phyloP scores from a whole-genome alignment of 2,329 filamentous ascomycete species.

The Xylaria sp. region DNA sequence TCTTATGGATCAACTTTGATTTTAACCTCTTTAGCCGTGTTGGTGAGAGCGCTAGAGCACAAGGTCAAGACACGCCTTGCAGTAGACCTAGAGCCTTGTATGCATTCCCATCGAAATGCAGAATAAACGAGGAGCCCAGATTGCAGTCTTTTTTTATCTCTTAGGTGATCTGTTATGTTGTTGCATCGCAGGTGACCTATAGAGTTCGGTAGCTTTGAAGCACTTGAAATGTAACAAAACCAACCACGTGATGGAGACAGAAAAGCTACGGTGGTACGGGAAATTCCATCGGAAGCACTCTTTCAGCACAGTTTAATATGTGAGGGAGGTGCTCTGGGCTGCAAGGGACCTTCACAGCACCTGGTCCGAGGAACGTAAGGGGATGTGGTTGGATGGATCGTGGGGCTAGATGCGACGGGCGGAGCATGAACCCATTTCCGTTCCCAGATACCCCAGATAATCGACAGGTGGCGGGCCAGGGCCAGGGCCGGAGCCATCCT shows the following conservation, averaged over 20 bases:
- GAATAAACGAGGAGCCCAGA: conserved; percentile 30
- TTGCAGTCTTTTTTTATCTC: conserved; percentile 34
- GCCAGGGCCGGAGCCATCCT: conserved; percentile 17
- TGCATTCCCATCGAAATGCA: conserved; percentile 12
- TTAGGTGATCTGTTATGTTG: conserved; percentile 25
- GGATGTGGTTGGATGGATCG: conserved; percentile 8
- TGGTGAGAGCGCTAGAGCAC: conserved; percentile 36
- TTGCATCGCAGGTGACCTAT: conserved; percentile 30
- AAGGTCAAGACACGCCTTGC: conserved; percentile 34
- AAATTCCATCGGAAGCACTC: conserved; percentile 19
- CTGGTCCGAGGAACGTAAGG: conserved; percentile 22
- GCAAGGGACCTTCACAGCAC: conserved; percentile 20
- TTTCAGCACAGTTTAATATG: conserved; percentile 23
- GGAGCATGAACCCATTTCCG: conserved; percentile 37
- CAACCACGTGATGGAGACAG: conserved; percentile 38
- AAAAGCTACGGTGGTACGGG: conserved; percentile 31
- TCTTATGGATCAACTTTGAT: conserved; percentile 35
- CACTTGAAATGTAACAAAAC: conserved; percentile 35
- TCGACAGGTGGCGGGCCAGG: conserved; percentile 15
- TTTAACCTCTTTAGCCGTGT: conserved; percentile 51
- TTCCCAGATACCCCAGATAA: conserved; percentile 34
- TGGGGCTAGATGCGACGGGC: conserved; percentile 34
- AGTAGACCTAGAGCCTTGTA: conserved; percentile 38
- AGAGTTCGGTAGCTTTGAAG: conserved; percentile 27
- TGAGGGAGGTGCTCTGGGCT: conserved; percentile 29